These are phyloP conservation scores for Taphrina betulina DNA, from an alignment of 1,139 yeast genomes.

Conservation along the genomic window DNA sequence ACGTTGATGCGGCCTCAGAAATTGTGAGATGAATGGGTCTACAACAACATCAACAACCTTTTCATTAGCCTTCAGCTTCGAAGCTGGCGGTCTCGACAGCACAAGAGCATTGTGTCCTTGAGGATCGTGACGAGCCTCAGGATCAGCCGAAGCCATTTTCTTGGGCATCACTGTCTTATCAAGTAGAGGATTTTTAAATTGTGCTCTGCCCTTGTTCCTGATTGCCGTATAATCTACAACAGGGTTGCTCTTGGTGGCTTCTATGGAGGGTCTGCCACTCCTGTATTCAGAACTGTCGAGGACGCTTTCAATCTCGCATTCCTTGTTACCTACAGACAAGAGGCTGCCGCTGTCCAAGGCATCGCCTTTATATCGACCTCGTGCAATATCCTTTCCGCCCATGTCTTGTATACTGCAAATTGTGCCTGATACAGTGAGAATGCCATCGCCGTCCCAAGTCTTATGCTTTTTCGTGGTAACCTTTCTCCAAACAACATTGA, in stretches of 20 bases:
- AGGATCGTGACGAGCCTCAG: slow-evolving; percentile 49
- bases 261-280: slow-evolving; percentile 33
- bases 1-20: slow-evolving; percentile 75
- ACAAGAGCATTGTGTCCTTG: slow-evolving; percentile 49
- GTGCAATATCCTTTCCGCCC: slow-evolving; percentile 39
- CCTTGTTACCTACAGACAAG: slow-evolving; percentile 53
- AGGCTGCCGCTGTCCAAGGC: slow-evolving; percentile 48
- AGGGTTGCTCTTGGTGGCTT: background rate
- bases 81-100: slow-evolving; percentile 47
- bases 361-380: slow-evolving; percentile 25
- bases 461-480: slow-evolving; percentile 73
- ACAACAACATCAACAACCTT: slow-evolving; percentile 58
- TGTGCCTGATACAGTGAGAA: slow-evolving; percentile 45
- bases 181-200: slow-evolving; percentile 14
- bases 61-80: slow-evolving; percentile 30
- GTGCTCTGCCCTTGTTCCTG: slow-evolving; percentile 3
- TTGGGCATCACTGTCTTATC: background rate
- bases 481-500: slow-evolving; percentile 66
- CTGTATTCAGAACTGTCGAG: slow-evolving; percentile 41
- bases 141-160: slow-evolving; percentile 16
- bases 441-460: slow-evolving; percentile 95
- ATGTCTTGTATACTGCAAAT: slow-evolving; percentile 39
- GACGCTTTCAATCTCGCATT: slow-evolving; percentile 56
- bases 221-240: background rate
- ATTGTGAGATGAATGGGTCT: slow-evolving; percentile 61